Percentiles rank a stretch among this genome's conserved stretches.
Conservation (phyloP, 306 rosid genomes). For the Fagus crenata region DNA sequence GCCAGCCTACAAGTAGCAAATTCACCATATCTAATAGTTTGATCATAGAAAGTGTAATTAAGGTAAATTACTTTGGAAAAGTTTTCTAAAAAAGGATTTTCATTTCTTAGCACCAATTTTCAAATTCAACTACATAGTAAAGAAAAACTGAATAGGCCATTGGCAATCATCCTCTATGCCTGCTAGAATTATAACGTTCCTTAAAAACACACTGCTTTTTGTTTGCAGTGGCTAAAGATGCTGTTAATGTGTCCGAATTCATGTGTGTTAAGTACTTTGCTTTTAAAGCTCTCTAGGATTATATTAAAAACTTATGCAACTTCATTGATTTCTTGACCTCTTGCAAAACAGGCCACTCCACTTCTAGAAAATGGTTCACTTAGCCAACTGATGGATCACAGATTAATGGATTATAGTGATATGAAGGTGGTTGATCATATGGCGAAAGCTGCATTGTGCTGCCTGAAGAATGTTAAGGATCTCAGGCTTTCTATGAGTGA, state of each 20-base stretch:
- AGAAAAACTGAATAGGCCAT: no score
- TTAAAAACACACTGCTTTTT: neutral
- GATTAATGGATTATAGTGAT: conserved; percentile 27
- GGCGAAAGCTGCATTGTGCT: conserved; percentile 32
- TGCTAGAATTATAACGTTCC: neutral
- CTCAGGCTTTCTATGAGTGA: conserved; percentile 26
- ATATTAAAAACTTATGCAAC: neutral
- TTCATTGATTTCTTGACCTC: neutral
- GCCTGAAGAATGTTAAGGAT: conserved; percentile 25
- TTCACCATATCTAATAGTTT: neutral
- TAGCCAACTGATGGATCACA: conserved; percentile 27
- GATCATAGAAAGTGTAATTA: neutral
- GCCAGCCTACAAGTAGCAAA: neutral
- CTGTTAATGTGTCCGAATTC: neutral
- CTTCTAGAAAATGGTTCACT: conserved; percentile 25
- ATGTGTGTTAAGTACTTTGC: no score
- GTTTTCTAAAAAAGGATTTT: neutral
- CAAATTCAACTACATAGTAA: no score
- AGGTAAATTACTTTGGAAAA: neutral
- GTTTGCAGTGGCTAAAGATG: neutral
- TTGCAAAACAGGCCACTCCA: conserved; percentile 26
- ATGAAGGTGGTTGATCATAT: conserved; percentile 21
- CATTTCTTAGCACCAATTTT: no score
- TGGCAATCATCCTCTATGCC: neutral
- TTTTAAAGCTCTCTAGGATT: no score